A percentile compares a stretch with the other conserved stretches of the same genome.
phyloP scores from a whole-genome alignment of 345 rosid genomes.

The Balakata baccata region DNA sequence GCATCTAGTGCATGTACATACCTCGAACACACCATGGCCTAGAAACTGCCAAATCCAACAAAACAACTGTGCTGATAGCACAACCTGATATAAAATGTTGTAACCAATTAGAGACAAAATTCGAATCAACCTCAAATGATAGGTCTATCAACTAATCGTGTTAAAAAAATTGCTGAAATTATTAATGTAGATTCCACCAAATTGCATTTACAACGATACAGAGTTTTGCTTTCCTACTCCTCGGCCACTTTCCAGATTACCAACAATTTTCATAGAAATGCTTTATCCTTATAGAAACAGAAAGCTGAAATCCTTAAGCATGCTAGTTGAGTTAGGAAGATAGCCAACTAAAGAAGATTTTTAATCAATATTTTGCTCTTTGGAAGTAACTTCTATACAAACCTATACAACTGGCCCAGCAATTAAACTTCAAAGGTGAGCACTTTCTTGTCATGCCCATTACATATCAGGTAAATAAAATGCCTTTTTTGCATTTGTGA shows the following conservation, averaged over 20 bases:
- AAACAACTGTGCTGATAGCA: constrained; percentile 56
- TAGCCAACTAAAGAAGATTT: no score
- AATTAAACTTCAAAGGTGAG: background rate
- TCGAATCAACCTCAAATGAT: background rate
- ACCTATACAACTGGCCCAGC: background rate
- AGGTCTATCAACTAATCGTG: background rate
- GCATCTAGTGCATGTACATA: constrained; percentile 20
- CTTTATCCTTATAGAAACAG: background rate
- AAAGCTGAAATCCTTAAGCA: no score
- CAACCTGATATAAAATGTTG: constrained; percentile 46
- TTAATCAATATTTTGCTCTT: background rate
- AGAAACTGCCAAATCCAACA: constrained; percentile 81
- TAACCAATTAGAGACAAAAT: background rate
- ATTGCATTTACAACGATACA: background rate
- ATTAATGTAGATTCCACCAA: background rate
- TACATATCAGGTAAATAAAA: no score
- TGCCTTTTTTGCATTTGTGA: no score
- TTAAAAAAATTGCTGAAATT: background rate
- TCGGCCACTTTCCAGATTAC: no score
- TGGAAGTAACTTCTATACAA: background rate
- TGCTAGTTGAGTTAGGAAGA: no score
- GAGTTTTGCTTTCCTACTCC: background rate
- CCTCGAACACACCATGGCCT: constrained; percentile 93
- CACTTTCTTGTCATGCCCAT: background rate
- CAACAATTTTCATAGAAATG: background rate